Percentiles rank a stretch among this genome's conserved stretches.
Conservation (phyloP, 805 yeast genomes). For the Wickerhamiella lipophila region DNA sequence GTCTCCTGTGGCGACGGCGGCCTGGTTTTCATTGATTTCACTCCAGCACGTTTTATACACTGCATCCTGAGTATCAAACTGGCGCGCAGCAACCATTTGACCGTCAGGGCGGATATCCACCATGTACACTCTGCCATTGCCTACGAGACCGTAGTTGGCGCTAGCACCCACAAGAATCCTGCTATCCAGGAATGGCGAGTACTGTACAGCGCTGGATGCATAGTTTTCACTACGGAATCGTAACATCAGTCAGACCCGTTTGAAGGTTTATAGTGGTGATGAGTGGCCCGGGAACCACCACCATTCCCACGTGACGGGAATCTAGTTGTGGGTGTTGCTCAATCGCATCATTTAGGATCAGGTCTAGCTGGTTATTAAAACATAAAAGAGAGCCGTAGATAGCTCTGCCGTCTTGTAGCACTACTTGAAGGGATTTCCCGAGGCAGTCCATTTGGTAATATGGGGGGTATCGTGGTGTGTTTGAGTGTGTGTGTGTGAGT, state of each 20-base stretch:
- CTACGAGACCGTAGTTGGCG: conserved; percentile 87
- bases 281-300: conserved; percentile 26
- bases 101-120: conserved; percentile 61
- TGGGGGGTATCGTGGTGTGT: too few relatives aligned
- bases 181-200: conserved; percentile 85
- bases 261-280: conserved; percentile 19
- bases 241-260: conserved; percentile 38
- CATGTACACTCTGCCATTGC: conserved; percentile 73
- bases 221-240: conserved; percentile 63
- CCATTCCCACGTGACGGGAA: conserved; percentile 26
- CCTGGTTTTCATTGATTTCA: conserved; percentile 78
- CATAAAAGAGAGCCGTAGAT: conserved; percentile 27
- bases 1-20: conserved; percentile 76
- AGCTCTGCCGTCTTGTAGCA: conserved; percentile 25
- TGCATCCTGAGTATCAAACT: conserved; percentile 89
- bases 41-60: conserved; percentile 82
- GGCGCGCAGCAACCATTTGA: conserved; percentile 36
- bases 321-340: conserved; percentile 24
- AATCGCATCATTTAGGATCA: conserved; percentile 25
- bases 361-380: conserved; percentile 24
- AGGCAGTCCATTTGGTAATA: conserved; percentile 5
- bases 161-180: conserved; percentile 82
- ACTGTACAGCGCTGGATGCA: conserved; percentile 77
- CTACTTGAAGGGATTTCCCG: conserved; percentile 16
- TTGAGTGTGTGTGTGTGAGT: too few relatives aligned